Percentiles rank a stretch among this genome's conserved stretches.
phyloP scores from a whole-genome alignment of 345 rosid species.

The Mercurialis annua region DNA sequence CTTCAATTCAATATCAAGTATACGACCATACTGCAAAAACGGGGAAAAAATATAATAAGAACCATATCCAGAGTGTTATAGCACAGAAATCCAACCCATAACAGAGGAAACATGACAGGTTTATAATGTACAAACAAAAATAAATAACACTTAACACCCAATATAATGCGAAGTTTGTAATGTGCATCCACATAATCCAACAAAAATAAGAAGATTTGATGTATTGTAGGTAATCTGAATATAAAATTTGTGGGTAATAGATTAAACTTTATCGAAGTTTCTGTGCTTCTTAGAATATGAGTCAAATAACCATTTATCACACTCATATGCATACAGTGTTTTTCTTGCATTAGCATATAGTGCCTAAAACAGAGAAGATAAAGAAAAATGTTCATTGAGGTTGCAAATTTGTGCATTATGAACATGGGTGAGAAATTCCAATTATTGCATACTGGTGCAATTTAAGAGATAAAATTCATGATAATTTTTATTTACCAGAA shows the following conservation, averaged over 20 bases:
- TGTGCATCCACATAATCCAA: neutral
- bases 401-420: neutral
- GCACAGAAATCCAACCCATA: neutral
- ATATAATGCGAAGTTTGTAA: neutral
- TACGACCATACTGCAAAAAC: conserved; percentile 72
- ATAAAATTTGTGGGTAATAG: too few relatives aligned
- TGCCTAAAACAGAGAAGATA: neutral
- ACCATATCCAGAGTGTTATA: neutral
- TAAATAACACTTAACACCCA: too few relatives aligned
- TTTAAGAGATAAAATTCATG: neutral
- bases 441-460: neutral
- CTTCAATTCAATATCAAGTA: conserved; percentile 89
- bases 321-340: neutral
- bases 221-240: too few relatives aligned
- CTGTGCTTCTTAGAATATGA: too few relatives aligned
- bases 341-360: neutral
- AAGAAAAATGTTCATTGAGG: neutral
- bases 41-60: neutral
- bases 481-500: neutral
- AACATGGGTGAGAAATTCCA: neutral
- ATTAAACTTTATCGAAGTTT: too few relatives aligned
- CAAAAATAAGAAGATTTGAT: too few relatives aligned
- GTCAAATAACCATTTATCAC: neutral
- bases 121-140: too few relatives aligned
- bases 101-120: neutral